A percentile compares a stretch with the other conserved stretches of the same genome.
These are phyloP conservation scores for Osmanthus fragrans DNA, from an alignment of 257 asterid species.

Conservation along the genomic window DNA sequence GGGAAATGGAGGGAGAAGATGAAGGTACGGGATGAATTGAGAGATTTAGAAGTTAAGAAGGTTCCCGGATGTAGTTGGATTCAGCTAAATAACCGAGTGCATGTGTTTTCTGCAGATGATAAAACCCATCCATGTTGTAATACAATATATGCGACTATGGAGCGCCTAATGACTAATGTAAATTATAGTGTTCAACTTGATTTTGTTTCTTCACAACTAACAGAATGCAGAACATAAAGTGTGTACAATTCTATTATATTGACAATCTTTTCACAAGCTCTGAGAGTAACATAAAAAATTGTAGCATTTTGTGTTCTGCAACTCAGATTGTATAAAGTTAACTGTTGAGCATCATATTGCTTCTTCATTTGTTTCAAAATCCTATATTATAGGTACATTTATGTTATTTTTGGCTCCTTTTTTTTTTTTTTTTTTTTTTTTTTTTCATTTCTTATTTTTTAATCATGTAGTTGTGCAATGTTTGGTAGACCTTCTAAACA, in stretches of 20 bases:
- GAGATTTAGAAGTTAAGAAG: constrained; percentile 49
- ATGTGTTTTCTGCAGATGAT: constrained; percentile 55
- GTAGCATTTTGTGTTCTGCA: neutral
- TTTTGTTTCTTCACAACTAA: constrained; percentile 24
- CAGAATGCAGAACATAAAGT: neutral
- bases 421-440: too few species aligned
- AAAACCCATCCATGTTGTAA: constrained; percentile 43
- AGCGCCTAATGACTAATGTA: constrained; percentile 42
- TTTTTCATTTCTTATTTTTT: too few species aligned
- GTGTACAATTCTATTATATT: neutral
- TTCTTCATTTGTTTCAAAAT: neutral
- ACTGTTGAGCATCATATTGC: too few species aligned
- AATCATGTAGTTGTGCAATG: neutral
- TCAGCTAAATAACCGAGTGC: constrained; percentile 48
- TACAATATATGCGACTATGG: constrained; percentile 42
- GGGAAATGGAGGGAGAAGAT: constrained; percentile 69
- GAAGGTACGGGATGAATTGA: constrained; percentile 45
- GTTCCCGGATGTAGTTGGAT: constrained; percentile 91
- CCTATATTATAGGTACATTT: neutral
- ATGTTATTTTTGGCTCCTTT: neutral
- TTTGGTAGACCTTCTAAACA: neutral
- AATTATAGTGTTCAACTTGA: constrained; percentile 27
- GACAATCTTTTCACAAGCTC: neutral
- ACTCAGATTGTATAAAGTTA: neutral
- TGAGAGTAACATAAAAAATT: neutral